These are phyloP conservation scores for Nitzschia sp. DNA, from an alignment of 108 stramenopile species.

Conservation along the genomic window DNA sequence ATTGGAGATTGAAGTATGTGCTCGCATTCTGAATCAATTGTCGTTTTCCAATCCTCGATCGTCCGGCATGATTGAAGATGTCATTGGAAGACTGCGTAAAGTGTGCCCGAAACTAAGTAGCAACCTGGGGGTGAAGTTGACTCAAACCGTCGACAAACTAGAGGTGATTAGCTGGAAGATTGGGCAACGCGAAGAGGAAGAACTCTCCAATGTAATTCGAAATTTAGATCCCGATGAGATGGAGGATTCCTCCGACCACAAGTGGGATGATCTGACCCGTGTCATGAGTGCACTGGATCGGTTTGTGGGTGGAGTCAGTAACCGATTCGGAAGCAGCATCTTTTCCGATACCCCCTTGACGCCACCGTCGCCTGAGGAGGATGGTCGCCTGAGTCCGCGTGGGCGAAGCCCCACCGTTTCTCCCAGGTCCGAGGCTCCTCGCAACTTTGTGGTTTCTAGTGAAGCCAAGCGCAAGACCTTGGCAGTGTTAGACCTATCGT, in stretches of 20 bases:
- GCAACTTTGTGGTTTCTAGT: constrained; percentile 7
- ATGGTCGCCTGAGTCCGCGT: constrained; percentile 2
- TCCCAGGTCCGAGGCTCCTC: not conserved
- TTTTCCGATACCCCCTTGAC: not conserved
- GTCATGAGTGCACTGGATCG: not conserved
- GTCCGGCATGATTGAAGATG: constrained; percentile 8
- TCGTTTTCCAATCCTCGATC: not conserved
- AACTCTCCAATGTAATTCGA: constrained; percentile 4
- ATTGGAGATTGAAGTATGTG: constrained; percentile 9
- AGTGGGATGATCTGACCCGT: constrained; percentile 7
- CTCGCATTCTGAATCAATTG: not conserved
- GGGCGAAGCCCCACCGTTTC: constrained; percentile 4
- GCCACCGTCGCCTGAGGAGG: not conserved
- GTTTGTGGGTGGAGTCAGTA: constrained; percentile 1
- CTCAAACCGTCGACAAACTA: not conserved
- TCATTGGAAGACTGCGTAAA: not conserved
- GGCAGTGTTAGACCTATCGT: not conserved
- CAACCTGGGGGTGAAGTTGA: not conserved
- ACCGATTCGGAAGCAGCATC: not conserved
- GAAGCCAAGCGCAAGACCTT: constrained; percentile 1
- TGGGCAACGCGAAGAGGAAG: not conserved
- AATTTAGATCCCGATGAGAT: constrained; percentile 7
- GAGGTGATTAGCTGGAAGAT: not conserved
- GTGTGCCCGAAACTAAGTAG: not conserved
- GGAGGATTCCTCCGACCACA: not conserved